These are phyloP conservation scores for Aureobasidium sp. DNA, from an alignment of 2,329 filamentous ascomycete species.

Conservation along the genomic window DNA sequence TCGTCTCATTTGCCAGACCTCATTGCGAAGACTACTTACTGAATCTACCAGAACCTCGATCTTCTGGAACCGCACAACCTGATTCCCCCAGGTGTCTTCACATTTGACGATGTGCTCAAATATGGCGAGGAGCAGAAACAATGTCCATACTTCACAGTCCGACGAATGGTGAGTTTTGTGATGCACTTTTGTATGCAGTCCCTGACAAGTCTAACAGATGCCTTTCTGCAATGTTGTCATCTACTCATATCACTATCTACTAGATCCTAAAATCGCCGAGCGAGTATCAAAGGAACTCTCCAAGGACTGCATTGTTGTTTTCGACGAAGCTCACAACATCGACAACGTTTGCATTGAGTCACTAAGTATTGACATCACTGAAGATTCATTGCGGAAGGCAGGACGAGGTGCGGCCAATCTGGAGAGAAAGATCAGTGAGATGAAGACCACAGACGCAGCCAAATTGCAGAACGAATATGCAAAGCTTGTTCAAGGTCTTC, in stretches of 20 bases:
- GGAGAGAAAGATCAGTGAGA: slow-evolving; percentile 82
- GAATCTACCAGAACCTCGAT: slow-evolving; percentile 62
- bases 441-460: slow-evolving; percentile 91
- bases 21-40: background rate
- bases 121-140: slow-evolving; percentile 96
- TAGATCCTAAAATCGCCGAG: slow-evolving; percentile 97
- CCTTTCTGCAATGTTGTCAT: slow-evolving; percentile 99
- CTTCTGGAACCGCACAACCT: slow-evolving; percentile 90
- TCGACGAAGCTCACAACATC: slow-evolving; percentile 98
- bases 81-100: slow-evolving; percentile 92
- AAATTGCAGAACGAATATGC: slow-evolving; percentile 93
- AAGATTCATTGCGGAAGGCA: slow-evolving; percentile 87
- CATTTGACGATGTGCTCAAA: slow-evolving; percentile 75
- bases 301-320: slow-evolving; percentile 97
- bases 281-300: slow-evolving; percentile 90
- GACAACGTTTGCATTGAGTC: slow-evolving; percentile 99
- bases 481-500: slow-evolving; percentile 85
- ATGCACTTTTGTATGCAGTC: background rate
- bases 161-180: slow-evolving; percentile 58
- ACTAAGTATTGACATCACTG: slow-evolving; percentile 90
- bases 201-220: slow-evolving; percentile 48
- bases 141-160: slow-evolving; percentile 92
- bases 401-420: slow-evolving; percentile 85
- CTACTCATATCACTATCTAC: slow-evolving; percentile 96
- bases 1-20: slow-evolving; percentile 26